Evolutionary conservation across 2,329 filamentous ascomycete genomes (phyloP).

Genomic region (Botrytis fabae): DNA sequence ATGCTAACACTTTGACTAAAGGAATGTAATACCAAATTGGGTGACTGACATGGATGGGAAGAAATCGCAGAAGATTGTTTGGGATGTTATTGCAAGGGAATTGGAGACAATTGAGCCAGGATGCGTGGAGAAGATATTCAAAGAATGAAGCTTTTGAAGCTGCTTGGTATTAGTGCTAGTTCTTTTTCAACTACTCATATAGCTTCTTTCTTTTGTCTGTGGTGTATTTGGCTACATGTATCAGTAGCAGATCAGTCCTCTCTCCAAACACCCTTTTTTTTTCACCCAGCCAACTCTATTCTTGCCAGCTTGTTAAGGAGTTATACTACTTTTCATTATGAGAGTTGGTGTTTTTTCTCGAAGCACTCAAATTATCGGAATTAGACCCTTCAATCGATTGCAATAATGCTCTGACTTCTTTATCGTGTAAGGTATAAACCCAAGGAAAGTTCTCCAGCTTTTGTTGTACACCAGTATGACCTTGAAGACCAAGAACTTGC

Average conservation of each 20-base stretch:
- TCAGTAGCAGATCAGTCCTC: not conserved
- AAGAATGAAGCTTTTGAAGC: not conserved
- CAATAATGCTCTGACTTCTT: not conserved
- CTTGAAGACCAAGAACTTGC: slow-evolving; percentile 23
- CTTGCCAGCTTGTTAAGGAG: not conserved
- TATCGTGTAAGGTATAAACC: slow-evolving; percentile 33
- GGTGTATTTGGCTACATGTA: not conserved
- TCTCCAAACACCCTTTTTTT: not conserved
- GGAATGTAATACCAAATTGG: slow-evolving; percentile 25
- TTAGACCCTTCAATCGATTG: not conserved
- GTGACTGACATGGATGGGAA: slow-evolving; percentile 34
- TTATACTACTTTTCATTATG: not conserved
- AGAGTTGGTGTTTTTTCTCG: not conserved
- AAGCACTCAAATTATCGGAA: not conserved
- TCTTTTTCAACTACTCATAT: not conserved
- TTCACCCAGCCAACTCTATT: not conserved
- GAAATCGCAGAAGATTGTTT: slow-evolving; percentile 35
- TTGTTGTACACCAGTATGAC: slow-evolving; percentile 26
- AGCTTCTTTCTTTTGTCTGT: not conserved
- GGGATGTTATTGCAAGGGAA: slow-evolving; percentile 37
- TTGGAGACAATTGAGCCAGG: slow-evolving; percentile 39
- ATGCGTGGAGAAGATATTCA: slow-evolving; percentile 31
- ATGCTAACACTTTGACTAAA: not conserved
- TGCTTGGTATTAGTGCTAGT: not conserved
- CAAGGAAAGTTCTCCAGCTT: slow-evolving; percentile 35